A percentile compares a stretch with the other conserved stretches of the same genome.
Evolutionary conservation across 176 grass and related monocot species (phyloP).

Genomic region (Thalia dealbata): DNA sequence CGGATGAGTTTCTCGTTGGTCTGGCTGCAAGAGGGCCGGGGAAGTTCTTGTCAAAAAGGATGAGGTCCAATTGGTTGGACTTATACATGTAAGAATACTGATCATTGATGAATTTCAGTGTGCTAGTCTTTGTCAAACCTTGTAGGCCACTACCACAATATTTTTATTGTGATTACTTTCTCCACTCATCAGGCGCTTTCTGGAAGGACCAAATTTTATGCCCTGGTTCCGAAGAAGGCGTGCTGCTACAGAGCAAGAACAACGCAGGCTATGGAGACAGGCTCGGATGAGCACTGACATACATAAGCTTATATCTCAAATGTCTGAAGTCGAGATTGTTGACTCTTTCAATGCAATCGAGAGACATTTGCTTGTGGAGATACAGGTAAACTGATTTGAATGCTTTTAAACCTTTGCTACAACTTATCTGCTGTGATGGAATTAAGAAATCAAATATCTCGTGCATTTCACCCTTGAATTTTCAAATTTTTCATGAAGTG

Average conservation of each 20-base stretch:
- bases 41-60: conserved; percentile 97
- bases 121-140: not conserved
- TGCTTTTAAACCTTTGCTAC: not conserved
- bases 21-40: conserved; percentile 81
- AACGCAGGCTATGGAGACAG: conserved; percentile 74
- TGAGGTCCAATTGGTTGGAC: conserved; percentile 93
- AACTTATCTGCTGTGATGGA: not conserved
- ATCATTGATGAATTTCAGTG: conserved; percentile 3
- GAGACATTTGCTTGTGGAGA: conserved; percentile 65
- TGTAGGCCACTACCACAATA: not conserved
- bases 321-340: conserved; percentile 83
- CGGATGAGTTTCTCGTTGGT: conserved; percentile 70
- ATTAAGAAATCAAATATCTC: not conserved
- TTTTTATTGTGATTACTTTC: not conserved
- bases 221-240: conserved; percentile 89
- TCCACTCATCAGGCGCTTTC: conserved; percentile 52
- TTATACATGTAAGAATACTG: conserved; percentile 52
- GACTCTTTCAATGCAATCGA: conserved; percentile 96
- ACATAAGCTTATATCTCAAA: conserved; percentile 63
- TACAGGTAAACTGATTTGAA: conserved; percentile 47
- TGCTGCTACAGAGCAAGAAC: conserved; percentile 69
- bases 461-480: not conserved
- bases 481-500: not conserved
- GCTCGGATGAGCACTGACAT: conserved; percentile 66
- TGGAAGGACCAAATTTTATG: conserved; percentile 90